Conservation (phyloP, 2,329 filamentous ascomycete genomes). For the Bipolaris cookei region DNA sequence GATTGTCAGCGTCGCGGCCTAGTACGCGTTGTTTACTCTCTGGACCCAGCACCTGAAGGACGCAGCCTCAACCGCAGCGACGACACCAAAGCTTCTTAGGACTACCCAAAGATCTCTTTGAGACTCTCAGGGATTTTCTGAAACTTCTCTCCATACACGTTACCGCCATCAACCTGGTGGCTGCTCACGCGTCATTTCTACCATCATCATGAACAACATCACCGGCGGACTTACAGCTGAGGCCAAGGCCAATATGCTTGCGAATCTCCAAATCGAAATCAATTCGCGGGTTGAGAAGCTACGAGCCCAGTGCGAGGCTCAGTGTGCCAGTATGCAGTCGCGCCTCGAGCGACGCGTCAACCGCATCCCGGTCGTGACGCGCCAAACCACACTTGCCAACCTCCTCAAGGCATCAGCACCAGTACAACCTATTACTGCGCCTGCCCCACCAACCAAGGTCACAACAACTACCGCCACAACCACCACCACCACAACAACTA, state of each 20-base stretch:
- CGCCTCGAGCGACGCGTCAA: slow-evolving; percentile 93
- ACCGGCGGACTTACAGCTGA: slow-evolving; percentile 37
- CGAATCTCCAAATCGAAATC: slow-evolving; percentile 59
- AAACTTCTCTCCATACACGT: neutral
- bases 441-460: slow-evolving; percentile 18
- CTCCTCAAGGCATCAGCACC: slow-evolving; percentile 59
- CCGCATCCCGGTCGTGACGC: slow-evolving; percentile 80
- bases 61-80: slow-evolving; percentile 1
- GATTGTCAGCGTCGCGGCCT: slow-evolving; percentile 1
- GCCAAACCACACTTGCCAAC: slow-evolving; percentile 82
- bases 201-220: slow-evolving; percentile 28
- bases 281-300: slow-evolving; percentile 87
- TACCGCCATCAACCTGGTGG: neutral
- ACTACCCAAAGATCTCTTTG: neutral
- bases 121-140: neutral
- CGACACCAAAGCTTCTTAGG: slow-evolving; percentile 3
- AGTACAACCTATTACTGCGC: slow-evolving; percentile 12
- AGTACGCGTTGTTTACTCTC: slow-evolving; percentile 35
- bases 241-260: slow-evolving; percentile 41
- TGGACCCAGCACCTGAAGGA: neutral
- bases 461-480: neutral
- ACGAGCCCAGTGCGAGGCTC: slow-evolving; percentile 85
- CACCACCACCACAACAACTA: neutral
- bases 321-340: slow-evolving; percentile 82
- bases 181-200: slow-evolving; percentile 29